These are phyloP conservation scores for Kuraishia floccosa DNA, from an alignment of 805 yeast genomes.

Conservation along the genomic window DNA sequence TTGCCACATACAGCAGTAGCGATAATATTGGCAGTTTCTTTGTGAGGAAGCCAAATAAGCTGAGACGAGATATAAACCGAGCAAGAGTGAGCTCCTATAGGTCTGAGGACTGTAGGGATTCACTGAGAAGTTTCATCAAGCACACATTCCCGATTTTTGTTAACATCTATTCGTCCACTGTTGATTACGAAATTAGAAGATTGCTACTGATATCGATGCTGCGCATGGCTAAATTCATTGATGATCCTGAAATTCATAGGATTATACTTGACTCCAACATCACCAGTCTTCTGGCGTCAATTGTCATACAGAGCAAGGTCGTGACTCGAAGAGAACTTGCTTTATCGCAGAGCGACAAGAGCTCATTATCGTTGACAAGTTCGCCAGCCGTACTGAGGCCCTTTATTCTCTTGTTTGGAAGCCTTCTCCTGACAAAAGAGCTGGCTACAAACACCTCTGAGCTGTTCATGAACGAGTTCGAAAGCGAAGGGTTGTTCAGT, in stretches of 20 bases:
- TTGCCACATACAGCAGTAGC: neutral
- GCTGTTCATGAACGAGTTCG: conserved; percentile 35
- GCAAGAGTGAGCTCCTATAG: conserved; percentile 19
- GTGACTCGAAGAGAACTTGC: conserved; percentile 9
- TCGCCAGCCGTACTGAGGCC: conserved; percentile 14
- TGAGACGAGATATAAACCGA: conserved; percentile 14
- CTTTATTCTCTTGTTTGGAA: conserved; percentile 34
- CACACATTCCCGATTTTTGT: conserved; percentile 41
- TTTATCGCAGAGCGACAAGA: too few relatives aligned
- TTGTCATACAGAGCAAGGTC: conserved; percentile 41
- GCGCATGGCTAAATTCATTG: conserved; percentile 34
- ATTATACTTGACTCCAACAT: conserved; percentile 24
- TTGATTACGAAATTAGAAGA: conserved; percentile 54
- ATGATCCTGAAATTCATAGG: conserved; percentile 15
- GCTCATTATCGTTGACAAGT: neutral
- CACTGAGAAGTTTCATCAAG: conserved; percentile 26
- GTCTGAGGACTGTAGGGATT: neutral
- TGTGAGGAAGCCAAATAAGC: conserved; percentile 14
- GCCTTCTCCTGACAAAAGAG: conserved; percentile 33
- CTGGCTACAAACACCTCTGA: conserved; percentile 33
- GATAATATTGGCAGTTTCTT: conserved; percentile 17
- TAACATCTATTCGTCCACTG: conserved; percentile 60
- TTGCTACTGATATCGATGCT: conserved; percentile 41
- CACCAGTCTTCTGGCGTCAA: conserved; percentile 43
- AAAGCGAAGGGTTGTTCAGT: conserved; percentile 61